Conservation (phyloP, 768 basidiomycete genomes). For the Kwoniella sp. region DNA sequence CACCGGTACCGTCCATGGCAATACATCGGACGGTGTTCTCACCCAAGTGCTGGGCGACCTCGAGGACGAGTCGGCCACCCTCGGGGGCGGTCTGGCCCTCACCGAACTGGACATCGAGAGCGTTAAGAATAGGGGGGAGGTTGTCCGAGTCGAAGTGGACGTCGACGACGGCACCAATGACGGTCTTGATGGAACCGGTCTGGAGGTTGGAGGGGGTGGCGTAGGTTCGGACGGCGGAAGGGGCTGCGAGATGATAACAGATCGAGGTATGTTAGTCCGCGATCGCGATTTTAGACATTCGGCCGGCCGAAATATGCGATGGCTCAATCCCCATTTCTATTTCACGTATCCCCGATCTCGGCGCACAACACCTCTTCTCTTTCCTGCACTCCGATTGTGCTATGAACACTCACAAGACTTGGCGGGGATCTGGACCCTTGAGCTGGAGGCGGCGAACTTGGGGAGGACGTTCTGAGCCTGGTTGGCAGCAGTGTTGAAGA, state of each 20-base stretch:
- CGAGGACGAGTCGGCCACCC: constrained; percentile 96
- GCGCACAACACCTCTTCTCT: not conserved
- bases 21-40: constrained; percentile 99
- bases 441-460: constrained; percentile 35
- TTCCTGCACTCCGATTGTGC: not conserved
- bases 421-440: constrained; percentile 30
- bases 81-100: constrained; percentile 64
- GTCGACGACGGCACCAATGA: constrained; percentile 99
- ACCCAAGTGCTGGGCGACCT: constrained; percentile 97
- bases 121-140: constrained; percentile 97
- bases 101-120: constrained; percentile 83
- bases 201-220: constrained; percentile 81
- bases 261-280: constrained; percentile 5
- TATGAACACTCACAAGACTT: constrained; percentile 35
- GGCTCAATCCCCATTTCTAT: not conserved
- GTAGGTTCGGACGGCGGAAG: constrained; percentile 67
- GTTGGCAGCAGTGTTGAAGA: constrained; percentile 53
- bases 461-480: constrained; percentile 45
- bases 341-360: not conserved
- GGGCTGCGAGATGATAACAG: constrained; percentile 13
- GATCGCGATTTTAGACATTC: not conserved
- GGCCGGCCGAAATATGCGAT: constrained; percentile 21
- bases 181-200: constrained; percentile 87
- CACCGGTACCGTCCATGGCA: constrained; percentile 99
- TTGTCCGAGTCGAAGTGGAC: constrained; percentile 95